Conservation (phyloP, 2,329 filamentous ascomycete species). For the Pyrenochaeta sp. region DNA sequence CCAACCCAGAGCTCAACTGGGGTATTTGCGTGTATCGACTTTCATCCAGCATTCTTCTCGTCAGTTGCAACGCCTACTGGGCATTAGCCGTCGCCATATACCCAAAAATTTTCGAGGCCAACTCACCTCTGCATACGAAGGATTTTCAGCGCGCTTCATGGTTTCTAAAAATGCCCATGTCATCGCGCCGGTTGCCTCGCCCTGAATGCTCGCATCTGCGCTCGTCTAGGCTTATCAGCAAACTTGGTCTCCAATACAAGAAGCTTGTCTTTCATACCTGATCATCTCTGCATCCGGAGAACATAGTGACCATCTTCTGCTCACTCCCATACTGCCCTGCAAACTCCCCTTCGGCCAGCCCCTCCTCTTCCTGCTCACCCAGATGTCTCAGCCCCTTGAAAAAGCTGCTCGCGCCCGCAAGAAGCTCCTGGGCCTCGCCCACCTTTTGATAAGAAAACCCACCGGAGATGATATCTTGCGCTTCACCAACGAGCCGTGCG, state of each 20-base stretch:
- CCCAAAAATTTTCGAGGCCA: too few relatives aligned
- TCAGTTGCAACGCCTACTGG: constrained; percentile 50
- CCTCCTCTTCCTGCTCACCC: constrained; percentile 57
- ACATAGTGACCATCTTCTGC: constrained; percentile 61
- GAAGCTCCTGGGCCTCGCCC: constrained; percentile 60
- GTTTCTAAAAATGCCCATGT: constrained; percentile 58
- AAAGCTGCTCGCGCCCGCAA: constrained; percentile 63
- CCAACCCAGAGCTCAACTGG: constrained; percentile 53
- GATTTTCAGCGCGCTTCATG: constrained; percentile 49
- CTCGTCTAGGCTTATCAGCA: constrained; percentile 41
- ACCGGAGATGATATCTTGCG: constrained; percentile 59
- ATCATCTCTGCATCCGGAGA: constrained; percentile 60
- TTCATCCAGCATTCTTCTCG: constrained; percentile 48
- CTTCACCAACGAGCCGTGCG: constrained; percentile 59
- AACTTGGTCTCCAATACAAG: not conserved
- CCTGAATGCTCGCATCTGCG: constrained; percentile 58
- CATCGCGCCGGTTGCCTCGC: constrained; percentile 57
- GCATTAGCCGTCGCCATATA: not conserved
- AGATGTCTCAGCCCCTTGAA: constrained; percentile 62
- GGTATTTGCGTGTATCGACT: constrained; percentile 56
- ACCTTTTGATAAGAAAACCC: constrained; percentile 61
- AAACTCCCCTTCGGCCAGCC: constrained; percentile 47
- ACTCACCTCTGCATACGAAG: constrained; percentile 53
- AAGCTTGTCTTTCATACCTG: constrained; percentile 36
- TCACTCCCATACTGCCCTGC: constrained; percentile 57